A percentile compares a stretch with the other conserved stretches of the same genome.
Evolutionary conservation across 768 basidiomycete species (phyloP).

Genomic region (Polyporus arcularius): DNA sequence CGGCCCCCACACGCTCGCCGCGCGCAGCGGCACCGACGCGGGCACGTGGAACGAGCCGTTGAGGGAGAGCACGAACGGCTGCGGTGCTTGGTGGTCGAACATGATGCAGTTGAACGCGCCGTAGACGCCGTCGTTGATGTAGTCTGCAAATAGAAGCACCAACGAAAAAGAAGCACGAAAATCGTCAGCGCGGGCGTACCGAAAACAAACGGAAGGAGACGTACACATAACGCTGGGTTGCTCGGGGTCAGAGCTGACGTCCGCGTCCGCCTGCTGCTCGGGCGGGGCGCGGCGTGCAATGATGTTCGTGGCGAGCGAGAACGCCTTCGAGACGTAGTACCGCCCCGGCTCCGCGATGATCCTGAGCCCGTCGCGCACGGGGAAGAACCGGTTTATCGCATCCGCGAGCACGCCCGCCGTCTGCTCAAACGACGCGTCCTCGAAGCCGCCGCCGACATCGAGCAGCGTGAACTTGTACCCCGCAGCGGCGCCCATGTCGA

Average conservation of each 20-base stretch:
- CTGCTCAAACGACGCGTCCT: slow-evolving; percentile 79
- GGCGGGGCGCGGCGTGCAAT: slow-evolving; percentile 82
- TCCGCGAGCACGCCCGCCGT: slow-evolving; percentile 70
- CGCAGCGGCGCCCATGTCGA: slow-evolving; percentile 80
- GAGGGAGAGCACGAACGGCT: slow-evolving; percentile 79
- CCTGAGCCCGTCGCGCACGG: slow-evolving; percentile 64
- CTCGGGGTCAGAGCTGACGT: slow-evolving; percentile 29
- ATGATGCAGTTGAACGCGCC: slow-evolving; percentile 96
- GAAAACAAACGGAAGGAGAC: slow-evolving; percentile 37
- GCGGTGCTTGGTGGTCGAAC: slow-evolving; percentile 84
- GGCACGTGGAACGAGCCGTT: slow-evolving; percentile 64
- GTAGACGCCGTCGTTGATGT: slow-evolving; percentile 99
- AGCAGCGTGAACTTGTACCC: slow-evolving; percentile 85
- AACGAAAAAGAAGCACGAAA: background rate
- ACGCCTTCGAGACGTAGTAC: slow-evolving; percentile 91
- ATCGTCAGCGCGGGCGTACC: background rate
- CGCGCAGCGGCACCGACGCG: slow-evolving; percentile 41
- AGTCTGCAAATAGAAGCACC: slow-evolving; percentile 55
- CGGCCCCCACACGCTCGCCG: slow-evolving; percentile 92
- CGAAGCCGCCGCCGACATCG: slow-evolving; percentile 97
- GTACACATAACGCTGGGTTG: slow-evolving; percentile 85
- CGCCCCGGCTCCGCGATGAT: slow-evolving; percentile 96
- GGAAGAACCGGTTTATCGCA: slow-evolving; percentile 81
- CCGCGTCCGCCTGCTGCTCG: slow-evolving; percentile 25
- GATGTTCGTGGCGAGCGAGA: slow-evolving; percentile 89